A percentile compares a stretch with the other conserved stretches of the same genome.
phyloP scores from a whole-genome alignment of 2,329 filamentous ascomycete species.

The Colletotrichum lindemuthianum region DNA sequence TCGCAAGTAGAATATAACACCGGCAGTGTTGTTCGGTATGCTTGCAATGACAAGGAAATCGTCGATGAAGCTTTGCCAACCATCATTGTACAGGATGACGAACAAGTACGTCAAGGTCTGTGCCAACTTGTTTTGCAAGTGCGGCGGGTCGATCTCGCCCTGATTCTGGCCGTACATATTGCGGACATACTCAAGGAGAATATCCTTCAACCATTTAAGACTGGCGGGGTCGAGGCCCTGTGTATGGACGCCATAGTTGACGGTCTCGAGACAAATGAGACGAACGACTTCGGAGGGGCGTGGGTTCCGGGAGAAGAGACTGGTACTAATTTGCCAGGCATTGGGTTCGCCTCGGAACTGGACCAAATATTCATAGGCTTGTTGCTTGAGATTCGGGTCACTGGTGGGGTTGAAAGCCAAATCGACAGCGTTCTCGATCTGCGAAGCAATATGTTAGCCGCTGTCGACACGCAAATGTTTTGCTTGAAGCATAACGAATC shows the following conservation, averaged over 20 bases:
- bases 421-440: slow-evolving; percentile 96
- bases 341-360: slow-evolving; percentile 84
- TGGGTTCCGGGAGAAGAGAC: slow-evolving; percentile 83
- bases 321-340: slow-evolving; percentile 90
- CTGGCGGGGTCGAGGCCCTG: slow-evolving; percentile 79
- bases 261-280: slow-evolving; percentile 88
- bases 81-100: slow-evolving; percentile 82
- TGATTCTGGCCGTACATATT: slow-evolving; percentile 74
- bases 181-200: slow-evolving; percentile 82
- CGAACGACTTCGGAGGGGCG: slow-evolving; percentile 85
- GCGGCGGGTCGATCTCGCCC: slow-evolving; percentile 72
- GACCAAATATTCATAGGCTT: slow-evolving; percentile 83
- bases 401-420: slow-evolving; percentile 88
- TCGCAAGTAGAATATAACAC: slow-evolving; percentile 87
- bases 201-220: slow-evolving; percentile 81
- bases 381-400: slow-evolving; percentile 77
- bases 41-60: slow-evolving; percentile 85
- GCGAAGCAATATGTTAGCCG: slow-evolving; percentile 27
- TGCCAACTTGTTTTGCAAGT: slow-evolving; percentile 95
- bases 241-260: slow-evolving; percentile 90
- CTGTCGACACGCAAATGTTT: not conserved
- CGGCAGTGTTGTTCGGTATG: slow-evolving; percentile 67
- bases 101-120: slow-evolving; percentile 97
- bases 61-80: slow-evolving; percentile 91
- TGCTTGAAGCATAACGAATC: too few species aligned